Evolutionary conservation across 164 flowering plant genomes (phyloP).

Genomic region (Amborella trichopoda): DNA sequence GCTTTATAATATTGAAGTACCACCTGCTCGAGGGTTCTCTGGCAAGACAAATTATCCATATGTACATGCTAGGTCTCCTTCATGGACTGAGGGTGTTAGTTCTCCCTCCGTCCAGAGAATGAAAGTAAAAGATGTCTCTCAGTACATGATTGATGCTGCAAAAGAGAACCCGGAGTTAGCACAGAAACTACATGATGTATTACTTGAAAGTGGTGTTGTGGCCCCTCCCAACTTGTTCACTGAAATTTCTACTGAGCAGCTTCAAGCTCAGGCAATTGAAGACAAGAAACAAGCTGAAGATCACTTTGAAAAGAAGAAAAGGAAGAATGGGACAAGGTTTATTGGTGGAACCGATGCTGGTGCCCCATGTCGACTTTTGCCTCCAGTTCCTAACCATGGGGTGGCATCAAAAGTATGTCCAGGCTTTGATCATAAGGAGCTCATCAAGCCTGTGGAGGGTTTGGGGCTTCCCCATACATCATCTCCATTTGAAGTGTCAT

Average conservation of each 20-base stretch:
- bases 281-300: slow-evolving; percentile 24
- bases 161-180: slow-evolving; percentile 94
- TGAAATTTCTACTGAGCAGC: slow-evolving; percentile 36
- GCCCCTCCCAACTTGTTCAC: slow-evolving; percentile 80
- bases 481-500: slow-evolving; percentile 1
- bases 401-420: slow-evolving; percentile 20
- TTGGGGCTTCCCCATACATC: slow-evolving; percentile 13
- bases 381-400: slow-evolving; percentile 48
- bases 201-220: slow-evolving; percentile 92
- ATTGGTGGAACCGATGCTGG: slow-evolving; percentile 19
- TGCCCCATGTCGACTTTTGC: slow-evolving; percentile 19
- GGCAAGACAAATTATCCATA: slow-evolving; percentile 22
- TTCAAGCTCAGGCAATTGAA: slow-evolving; percentile 18
- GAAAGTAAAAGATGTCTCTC: slow-evolving; percentile 96
- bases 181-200: slow-evolving; percentile 88
- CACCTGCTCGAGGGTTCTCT: slow-evolving; percentile 6
- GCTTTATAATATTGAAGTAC: slow-evolving; percentile 20
- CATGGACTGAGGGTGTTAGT: slow-evolving; percentile 95
- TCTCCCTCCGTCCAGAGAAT: slow-evolving; percentile 74
- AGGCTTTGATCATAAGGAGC: slow-evolving; percentile 18
- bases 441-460: slow-evolving; percentile 23
- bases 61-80: slow-evolving; percentile 75
- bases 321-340: slow-evolving; percentile 16
- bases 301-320: background rate
- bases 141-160: slow-evolving; percentile 95